Evolutionary conservation across 176 grass and related monocot species (phyloP).

Genomic region (Rhynchospora breviuscula): DNA sequence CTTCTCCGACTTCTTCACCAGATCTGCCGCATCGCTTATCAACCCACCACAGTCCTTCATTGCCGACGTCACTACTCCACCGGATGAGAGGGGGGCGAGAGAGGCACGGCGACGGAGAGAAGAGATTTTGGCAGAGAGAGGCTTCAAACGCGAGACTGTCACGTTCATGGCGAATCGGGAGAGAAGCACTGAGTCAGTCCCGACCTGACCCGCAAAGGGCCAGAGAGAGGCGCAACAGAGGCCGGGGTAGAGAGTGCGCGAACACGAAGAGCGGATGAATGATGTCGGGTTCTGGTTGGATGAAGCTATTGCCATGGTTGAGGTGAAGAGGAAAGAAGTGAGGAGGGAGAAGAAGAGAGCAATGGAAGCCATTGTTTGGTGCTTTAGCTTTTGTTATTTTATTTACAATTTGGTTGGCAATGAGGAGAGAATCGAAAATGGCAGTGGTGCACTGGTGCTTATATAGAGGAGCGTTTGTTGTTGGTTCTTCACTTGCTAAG

Average conservation of each 20-base stretch:
- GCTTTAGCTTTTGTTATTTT: neutral
- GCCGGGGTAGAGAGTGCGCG: conserved; percentile 1
- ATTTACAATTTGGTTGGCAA: neutral
- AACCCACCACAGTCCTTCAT: conserved; percentile 34
- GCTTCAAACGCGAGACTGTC: conserved; percentile 12
- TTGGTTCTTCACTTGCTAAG: neutral
- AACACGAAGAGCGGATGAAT: conserved; percentile 17
- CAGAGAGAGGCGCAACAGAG: conserved; percentile 46
- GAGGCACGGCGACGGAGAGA: neutral
- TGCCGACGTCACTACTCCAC: neutral
- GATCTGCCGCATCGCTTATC: conserved; percentile 19
- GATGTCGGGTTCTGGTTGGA: neutral
- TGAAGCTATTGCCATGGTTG: neutral
- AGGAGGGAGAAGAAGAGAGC: neutral
- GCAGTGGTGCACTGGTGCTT: neutral
- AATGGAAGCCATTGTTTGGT: conserved; percentile 11
- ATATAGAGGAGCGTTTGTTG: neutral
- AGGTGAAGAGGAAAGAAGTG: neutral
- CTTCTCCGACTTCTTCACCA: conserved; percentile 20
- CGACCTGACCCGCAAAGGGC: conserved; percentile 20
- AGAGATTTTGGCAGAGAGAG: conserved; percentile 17
- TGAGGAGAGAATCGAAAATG: neutral
- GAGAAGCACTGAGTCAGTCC: conserved; percentile 29
- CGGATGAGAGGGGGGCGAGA: neutral
- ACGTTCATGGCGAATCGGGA: conserved; percentile 38